A percentile compares a stretch with the other conserved stretches of the same genome.
Conservation (phyloP, 805 yeast species). For the Candida dajiaensis region DNA sequence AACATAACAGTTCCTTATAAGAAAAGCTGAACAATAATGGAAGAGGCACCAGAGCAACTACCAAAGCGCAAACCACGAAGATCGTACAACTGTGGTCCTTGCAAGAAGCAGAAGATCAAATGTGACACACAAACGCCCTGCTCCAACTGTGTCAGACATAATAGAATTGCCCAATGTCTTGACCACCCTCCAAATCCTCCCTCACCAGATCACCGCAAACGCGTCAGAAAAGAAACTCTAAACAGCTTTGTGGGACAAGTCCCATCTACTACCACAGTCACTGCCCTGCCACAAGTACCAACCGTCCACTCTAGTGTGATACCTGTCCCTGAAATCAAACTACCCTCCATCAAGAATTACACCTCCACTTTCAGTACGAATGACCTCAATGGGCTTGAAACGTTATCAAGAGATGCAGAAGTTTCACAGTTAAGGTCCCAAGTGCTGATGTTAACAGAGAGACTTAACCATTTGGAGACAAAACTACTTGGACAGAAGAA, state of each 20-base stretch:
- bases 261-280: background rate
- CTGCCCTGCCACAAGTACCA: background rate
- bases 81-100: slow-evolving; percentile 53
- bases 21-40: too few species aligned
- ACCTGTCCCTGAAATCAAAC: slow-evolving; percentile 2
- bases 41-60: background rate
- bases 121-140: slow-evolving; percentile 47
- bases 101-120: slow-evolving; percentile 46
- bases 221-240: slow-evolving; percentile 16
- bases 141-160: slow-evolving; percentile 36
- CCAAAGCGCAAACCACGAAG: slow-evolving; percentile 29
- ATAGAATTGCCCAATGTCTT: slow-evolving; percentile 33
- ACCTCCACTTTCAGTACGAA: slow-evolving; percentile 13
- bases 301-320: background rate
- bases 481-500: background rate
- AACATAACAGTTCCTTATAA: too few species aligned
- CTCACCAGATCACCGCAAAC: slow-evolving; percentile 28
- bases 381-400: background rate
- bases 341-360: slow-evolving; percentile 15
- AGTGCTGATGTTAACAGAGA: slow-evolving; percentile 9
- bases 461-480: slow-evolving; percentile 12
- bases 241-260: background rate
- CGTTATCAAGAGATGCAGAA: slow-evolving; percentile 7
- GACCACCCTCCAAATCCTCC: slow-evolving; percentile 41
- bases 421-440: slow-evolving; percentile 10